Percentiles rank a stretch among this genome's conserved stretches.
Evolutionary conservation across 2,329 filamentous ascomycete species (phyloP).

Genomic region (Ceratocystiopsis minuta): DNA sequence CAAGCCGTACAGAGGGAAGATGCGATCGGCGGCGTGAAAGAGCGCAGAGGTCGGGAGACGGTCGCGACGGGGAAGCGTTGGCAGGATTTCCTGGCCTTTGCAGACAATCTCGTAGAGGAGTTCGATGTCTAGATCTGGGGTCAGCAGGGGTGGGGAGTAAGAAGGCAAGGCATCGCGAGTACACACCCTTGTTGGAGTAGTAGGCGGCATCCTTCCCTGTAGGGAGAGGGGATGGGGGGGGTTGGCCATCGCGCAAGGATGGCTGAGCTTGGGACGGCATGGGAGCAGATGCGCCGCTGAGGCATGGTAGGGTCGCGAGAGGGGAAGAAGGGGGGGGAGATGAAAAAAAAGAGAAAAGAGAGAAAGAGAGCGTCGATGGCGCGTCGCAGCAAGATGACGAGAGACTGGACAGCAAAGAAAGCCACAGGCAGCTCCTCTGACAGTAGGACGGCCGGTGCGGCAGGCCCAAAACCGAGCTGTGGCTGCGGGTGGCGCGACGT

Average conservation of each 20-base stretch:
- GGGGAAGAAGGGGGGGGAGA: neutral
- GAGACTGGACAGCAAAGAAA: too few species aligned
- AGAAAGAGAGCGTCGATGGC: neutral
- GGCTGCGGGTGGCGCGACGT: too few species aligned
- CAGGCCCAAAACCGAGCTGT: too few species aligned
- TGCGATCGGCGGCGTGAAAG: constrained; percentile 62
- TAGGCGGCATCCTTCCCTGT: constrained; percentile 23
- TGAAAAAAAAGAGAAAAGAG: neutral
- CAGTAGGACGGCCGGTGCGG: too few species aligned
- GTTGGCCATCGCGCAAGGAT: constrained; percentile 19
- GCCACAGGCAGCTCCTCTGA: too few species aligned
- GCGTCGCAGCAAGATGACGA: too few species aligned
- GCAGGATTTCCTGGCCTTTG: constrained; percentile 47
- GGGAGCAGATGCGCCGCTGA: constrained; percentile 16
- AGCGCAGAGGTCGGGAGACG: constrained; percentile 57
- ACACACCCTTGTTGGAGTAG: constrained; percentile 43
- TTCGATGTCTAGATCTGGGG: constrained; percentile 45
- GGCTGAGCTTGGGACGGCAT: constrained; percentile 21
- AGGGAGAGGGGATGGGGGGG: constrained; percentile 12
- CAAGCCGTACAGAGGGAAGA: constrained; percentile 52
- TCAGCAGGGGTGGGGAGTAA: constrained; percentile 4
- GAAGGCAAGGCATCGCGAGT: neutral
- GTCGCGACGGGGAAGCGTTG: constrained; percentile 38
- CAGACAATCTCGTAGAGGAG: constrained; percentile 61
- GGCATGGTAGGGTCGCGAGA: constrained; percentile 16